phyloP scores from a whole-genome alignment of 768 basidiomycete genomes.

The Russula emetica region DNA sequence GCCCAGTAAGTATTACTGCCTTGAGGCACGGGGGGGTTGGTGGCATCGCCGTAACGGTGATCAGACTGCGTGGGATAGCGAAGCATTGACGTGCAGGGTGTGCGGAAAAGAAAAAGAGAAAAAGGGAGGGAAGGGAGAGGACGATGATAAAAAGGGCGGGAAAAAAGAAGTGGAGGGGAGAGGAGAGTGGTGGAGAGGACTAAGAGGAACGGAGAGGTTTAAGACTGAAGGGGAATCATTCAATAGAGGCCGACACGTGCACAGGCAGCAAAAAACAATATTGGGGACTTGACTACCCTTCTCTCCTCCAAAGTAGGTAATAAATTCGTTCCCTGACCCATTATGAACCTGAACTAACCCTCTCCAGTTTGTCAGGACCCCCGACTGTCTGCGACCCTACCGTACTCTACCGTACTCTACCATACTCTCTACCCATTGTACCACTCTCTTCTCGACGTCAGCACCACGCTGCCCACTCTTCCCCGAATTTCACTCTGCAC shows the following conservation, averaged over 20 bases:
- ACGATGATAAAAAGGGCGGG: not conserved
- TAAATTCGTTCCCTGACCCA: not conserved
- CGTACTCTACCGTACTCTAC: not conserved
- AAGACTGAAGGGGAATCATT: slow-evolving; percentile 22
- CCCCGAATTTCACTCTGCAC: not conserved
- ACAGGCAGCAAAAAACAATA: not conserved
- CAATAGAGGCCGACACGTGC: slow-evolving; percentile 19
- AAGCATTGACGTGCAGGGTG: not conserved
- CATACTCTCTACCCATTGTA: too few relatives aligned
- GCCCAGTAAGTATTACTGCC: slow-evolving; percentile 13
- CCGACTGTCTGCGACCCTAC: too few relatives aligned
- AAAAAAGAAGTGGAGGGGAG: not conserved
- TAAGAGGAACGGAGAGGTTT: slow-evolving; percentile 13
- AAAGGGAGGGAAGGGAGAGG: not conserved
- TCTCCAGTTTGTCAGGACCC: not conserved
- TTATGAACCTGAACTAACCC: slow-evolving; percentile 4
- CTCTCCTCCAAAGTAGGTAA: slow-evolving; percentile 9
- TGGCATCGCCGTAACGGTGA: slow-evolving; percentile 8
- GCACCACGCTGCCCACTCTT: slow-evolving; percentile 7
- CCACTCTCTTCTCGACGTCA: slow-evolving; percentile 18
- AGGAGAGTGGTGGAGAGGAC: not conserved
- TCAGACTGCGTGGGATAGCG: slow-evolving; percentile 15
- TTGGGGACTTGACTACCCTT: slow-evolving; percentile 9
- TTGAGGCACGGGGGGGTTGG: slow-evolving; percentile 2
- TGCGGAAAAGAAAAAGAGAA: not conserved